Conservation (phyloP, 1,284 basidiomycete species). For the Apiotrichum laibachii region DNA sequence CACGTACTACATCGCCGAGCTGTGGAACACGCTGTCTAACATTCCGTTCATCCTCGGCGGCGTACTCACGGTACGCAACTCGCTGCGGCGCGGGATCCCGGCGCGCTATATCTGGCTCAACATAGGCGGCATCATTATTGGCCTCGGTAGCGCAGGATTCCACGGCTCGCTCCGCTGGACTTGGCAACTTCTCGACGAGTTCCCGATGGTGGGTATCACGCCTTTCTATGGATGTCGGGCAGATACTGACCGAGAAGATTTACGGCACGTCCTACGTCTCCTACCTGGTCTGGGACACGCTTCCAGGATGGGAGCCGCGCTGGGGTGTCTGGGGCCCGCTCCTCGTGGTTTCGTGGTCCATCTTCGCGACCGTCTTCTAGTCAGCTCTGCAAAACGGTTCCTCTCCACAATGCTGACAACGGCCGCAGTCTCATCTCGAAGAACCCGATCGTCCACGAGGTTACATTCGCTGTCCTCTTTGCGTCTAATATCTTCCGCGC, state of each 20-base stretch:
- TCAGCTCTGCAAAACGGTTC: not conserved
- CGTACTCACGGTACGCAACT: too few species aligned
- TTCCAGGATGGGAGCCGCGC: conserved; percentile 11
- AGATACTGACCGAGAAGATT: conserved; percentile 5
- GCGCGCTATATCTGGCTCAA: conserved; percentile 12
- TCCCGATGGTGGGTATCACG: conserved; percentile 22
- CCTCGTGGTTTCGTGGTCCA: conserved; percentile 13
- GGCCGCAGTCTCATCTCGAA: conserved; percentile 42
- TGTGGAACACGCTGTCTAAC: conserved; percentile 40
- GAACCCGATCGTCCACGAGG: conserved; percentile 53
- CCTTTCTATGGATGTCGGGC: too few species aligned
- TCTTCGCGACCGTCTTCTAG: conserved; percentile 24
- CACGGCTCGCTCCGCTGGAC: conserved; percentile 21
- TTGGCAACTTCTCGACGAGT: conserved; percentile 26
- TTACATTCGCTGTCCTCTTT: conserved; percentile 48
- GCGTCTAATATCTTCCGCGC: conserved; percentile 26
- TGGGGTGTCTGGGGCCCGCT: conserved; percentile 7
- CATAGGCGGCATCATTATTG: conserved; percentile 20
- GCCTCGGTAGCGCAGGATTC: conserved; percentile 23
- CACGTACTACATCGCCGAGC: conserved; percentile 32
- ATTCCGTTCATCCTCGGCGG: conserved; percentile 39
- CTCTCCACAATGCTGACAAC: not conserved
- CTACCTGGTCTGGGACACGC: conserved; percentile 16
- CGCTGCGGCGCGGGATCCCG: conserved; percentile 11
- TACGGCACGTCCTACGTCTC: conserved; percentile 10